These are phyloP conservation scores for Phytopythium mirpurense DNA, from an alignment of 352 stramenopile species.

Conservation along the genomic window DNA sequence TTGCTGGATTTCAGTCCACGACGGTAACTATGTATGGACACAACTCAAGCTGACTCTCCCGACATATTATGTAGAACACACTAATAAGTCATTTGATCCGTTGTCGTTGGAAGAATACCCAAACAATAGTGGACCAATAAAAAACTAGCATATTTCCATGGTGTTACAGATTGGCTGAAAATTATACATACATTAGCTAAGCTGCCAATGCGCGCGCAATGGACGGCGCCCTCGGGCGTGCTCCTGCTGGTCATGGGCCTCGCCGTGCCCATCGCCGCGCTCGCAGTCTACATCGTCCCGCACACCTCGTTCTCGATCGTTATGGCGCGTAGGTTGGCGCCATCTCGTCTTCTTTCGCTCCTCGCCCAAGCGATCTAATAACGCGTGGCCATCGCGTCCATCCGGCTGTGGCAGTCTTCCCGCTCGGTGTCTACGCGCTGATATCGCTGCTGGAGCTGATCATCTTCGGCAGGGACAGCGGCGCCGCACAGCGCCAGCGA, in stretches of 20 bases:
- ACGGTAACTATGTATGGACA: too few species aligned
- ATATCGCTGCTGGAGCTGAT: conserved; percentile 41
- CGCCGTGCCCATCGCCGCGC: conserved; percentile 10
- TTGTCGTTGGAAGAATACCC: too few species aligned
- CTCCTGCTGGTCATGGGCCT: conserved; percentile 11
- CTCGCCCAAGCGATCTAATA: background rate
- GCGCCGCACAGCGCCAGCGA: conserved; percentile 3
- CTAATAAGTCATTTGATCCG: too few species aligned
- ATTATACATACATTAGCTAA: too few species aligned
- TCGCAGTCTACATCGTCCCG: conserved; percentile 18
- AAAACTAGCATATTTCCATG: too few species aligned
- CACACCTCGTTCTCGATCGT: conserved; percentile 18
- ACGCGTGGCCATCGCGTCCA: background rate
- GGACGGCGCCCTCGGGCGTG: background rate
- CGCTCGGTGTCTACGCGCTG: conserved; percentile 44
- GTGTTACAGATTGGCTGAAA: too few species aligned
- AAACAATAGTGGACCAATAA: too few species aligned
- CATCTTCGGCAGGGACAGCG: conserved; percentile 21
- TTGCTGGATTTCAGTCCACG: too few species aligned
- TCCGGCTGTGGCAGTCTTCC: conserved; percentile 12
- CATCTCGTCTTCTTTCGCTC: too few species aligned
- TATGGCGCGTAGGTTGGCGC: conserved; percentile 17
- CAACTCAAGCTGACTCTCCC: too few species aligned
- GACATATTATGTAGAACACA: too few species aligned
- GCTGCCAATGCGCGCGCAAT: background rate